Evolutionary conservation across 352 stramenopile genomes (phyloP).

Genomic region (Pythium sp.): DNA sequence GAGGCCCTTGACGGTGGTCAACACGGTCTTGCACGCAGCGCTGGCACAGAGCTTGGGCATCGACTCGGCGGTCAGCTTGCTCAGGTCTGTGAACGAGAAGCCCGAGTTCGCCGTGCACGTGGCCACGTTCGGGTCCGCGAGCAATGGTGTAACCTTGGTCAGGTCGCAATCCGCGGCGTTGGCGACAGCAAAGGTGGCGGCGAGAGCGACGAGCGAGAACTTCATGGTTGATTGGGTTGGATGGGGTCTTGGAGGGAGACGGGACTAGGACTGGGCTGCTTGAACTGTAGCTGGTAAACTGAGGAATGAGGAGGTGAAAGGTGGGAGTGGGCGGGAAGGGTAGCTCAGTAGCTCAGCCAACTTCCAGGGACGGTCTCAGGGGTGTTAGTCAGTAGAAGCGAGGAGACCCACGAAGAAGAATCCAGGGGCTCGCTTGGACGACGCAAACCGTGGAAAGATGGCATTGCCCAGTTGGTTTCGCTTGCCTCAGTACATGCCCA

Average conservation of each 20-base stretch:
- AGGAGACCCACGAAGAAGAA: neutral
- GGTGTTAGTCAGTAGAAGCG: neutral
- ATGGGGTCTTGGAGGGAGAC: no score
- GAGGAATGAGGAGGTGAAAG: constrained; percentile 6
- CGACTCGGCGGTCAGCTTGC: constrained; percentile 6
- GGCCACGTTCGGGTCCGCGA: constrained; percentile 1
- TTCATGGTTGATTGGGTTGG: constrained; percentile 1
- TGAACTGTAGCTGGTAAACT: neutral
- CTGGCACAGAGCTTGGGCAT: constrained; percentile 25
- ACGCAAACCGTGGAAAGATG: neutral
- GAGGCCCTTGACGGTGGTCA: constrained; percentile 19
- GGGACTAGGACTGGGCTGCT: neutral
- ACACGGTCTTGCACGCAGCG: constrained; percentile 20
- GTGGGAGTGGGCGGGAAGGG: neutral
- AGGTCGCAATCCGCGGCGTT: constrained; percentile 7
- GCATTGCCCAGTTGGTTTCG: neutral
- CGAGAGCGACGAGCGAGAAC: constrained; percentile 13
- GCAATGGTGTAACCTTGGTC: constrained; percentile 10
- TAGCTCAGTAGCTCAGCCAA: neutral
- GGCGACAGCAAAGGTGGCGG: constrained; percentile 8
- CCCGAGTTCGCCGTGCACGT: constrained; percentile 23
- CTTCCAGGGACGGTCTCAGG: neutral
- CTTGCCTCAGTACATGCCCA: neutral
- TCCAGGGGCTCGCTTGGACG: neutral
- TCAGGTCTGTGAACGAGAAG: constrained; percentile 16